Percentiles rank a stretch among this genome's conserved stretches.
Evolutionary conservation across 805 yeast species (phyloP).

Genomic region (Myxozyma vanderwaltii): DNA sequence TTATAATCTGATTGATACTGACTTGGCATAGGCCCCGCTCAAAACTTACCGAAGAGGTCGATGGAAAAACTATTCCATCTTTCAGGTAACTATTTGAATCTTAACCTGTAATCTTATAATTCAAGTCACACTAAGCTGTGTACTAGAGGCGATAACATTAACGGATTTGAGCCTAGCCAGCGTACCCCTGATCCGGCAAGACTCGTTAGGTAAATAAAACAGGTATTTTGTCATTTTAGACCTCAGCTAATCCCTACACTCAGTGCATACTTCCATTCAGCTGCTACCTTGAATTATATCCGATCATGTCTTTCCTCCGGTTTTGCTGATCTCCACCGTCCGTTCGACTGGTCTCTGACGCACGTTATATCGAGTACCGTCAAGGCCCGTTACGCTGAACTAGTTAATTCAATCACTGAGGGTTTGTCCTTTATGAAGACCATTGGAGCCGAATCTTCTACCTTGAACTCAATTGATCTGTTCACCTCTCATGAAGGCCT

Average conservation of each 20-base stretch:
- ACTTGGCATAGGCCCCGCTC: slow-evolving; percentile 42
- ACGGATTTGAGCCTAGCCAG: slow-evolving; percentile 46
- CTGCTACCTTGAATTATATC: slow-evolving; percentile 49
- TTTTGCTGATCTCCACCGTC: slow-evolving; percentile 47
- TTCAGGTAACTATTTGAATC: slow-evolving; percentile 35
- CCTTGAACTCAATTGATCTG: slow-evolving; percentile 43
- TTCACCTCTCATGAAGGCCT: slow-evolving; percentile 49
- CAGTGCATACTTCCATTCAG: slow-evolving; percentile 49
- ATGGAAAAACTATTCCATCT: slow-evolving; percentile 46
- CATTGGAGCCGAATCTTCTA: slow-evolving; percentile 44
- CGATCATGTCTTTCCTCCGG: slow-evolving; percentile 44
- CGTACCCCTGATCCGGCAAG: slow-evolving; percentile 48
- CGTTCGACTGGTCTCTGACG: slow-evolving; percentile 48
- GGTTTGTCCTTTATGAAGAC: slow-evolving; percentile 46
- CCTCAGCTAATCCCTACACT: background rate
- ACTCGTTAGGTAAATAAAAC: slow-evolving; percentile 39
- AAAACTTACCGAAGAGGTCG: slow-evolving; percentile 47
- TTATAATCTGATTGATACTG: background rate
- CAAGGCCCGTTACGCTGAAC: slow-evolving; percentile 45
- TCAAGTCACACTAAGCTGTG: background rate
- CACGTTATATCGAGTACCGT: slow-evolving; percentile 45
- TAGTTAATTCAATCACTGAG: slow-evolving; percentile 44
- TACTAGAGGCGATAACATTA: slow-evolving; percentile 47
- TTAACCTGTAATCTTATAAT: background rate
- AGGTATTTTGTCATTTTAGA: too few species aligned